Conservation (phyloP, 805 yeast species). For the Candida ficus region DNA sequence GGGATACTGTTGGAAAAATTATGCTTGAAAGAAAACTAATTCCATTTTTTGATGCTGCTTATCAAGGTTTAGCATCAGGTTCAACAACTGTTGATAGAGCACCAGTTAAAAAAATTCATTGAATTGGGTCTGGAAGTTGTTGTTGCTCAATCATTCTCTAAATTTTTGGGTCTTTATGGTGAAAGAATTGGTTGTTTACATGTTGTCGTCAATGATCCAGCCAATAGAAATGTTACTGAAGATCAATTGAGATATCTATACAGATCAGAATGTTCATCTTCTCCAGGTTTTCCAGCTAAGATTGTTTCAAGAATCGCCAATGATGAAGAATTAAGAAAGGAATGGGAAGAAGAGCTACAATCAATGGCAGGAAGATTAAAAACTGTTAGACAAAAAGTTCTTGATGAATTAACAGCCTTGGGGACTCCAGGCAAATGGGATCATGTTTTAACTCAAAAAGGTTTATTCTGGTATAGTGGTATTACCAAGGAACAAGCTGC, state of each 20-base stretch:
- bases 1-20: conserved; percentile 64
- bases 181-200: conserved; percentile 95
- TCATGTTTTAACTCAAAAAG: conserved; percentile 83
- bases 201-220: conserved; percentile 44
- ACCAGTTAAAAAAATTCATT: conserved; percentile 60
- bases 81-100: conserved; percentile 75
- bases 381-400: not conserved
- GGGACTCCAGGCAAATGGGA: conserved; percentile 89
- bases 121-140: conserved; percentile 51
- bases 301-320: conserved; percentile 47
- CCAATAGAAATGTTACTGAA: conserved; percentile 50
- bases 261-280: conserved; percentile 84
- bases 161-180: conserved; percentile 94
- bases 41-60: conserved; percentile 87
- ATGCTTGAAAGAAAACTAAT: conserved; percentile 59
- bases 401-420: conserved; percentile 45
- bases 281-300: conserved; percentile 94
- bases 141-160: conserved; percentile 93
- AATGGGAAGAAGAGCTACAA: not conserved
- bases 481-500: conserved; percentile 69
- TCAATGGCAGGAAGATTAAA: not conserved
- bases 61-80: conserved; percentile 96
- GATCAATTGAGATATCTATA: conserved; percentile 74
- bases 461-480: conserved; percentile 96
- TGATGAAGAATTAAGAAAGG: not conserved